Conservation (phyloP, 768 basidiomycete species). For the Gautieria morchelliformis region DNA sequence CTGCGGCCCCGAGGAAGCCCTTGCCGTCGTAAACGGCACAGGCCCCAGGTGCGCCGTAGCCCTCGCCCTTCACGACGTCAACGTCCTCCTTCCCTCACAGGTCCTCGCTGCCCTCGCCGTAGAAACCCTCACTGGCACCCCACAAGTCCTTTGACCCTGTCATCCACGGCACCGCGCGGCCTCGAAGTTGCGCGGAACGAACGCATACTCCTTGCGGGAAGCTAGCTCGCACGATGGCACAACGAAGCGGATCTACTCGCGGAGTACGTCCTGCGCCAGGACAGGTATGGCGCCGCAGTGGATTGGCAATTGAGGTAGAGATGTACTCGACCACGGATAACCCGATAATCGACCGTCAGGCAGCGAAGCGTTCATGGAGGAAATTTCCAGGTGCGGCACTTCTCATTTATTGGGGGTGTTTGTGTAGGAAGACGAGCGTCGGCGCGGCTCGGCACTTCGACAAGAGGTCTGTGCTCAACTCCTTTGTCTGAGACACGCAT, state of each 20-base stretch:
- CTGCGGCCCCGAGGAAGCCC: slow-evolving; percentile 18
- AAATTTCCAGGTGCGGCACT: background rate
- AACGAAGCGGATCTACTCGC: slow-evolving; percentile 13
- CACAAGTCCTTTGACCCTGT: slow-evolving; percentile 18
- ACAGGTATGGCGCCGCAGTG: slow-evolving; percentile 21
- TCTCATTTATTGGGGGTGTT: too few species aligned
- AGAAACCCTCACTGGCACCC: slow-evolving; percentile 19
- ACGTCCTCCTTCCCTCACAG: slow-evolving; percentile 13
- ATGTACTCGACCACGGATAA: slow-evolving; percentile 23
- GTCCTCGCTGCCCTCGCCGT: slow-evolving; percentile 18
- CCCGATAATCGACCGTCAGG: slow-evolving; percentile 17
- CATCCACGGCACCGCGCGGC: slow-evolving; percentile 19
- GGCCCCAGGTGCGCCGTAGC: slow-evolving; percentile 12
- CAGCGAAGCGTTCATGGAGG: background rate
- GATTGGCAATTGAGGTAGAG: slow-evolving; percentile 19
- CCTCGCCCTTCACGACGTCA: slow-evolving; percentile 16
- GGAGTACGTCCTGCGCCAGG: slow-evolving; percentile 18
- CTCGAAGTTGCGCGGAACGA: slow-evolving; percentile 17
- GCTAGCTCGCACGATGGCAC: slow-evolving; percentile 14
- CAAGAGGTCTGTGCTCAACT: too few species aligned
- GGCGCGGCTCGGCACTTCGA: too few species aligned
- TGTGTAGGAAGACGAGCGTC: too few species aligned
- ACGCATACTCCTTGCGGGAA: slow-evolving; percentile 11
- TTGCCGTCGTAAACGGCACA: slow-evolving; percentile 20
- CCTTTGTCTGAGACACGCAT: too few species aligned